Conservation (phyloP, 768 basidiomycete genomes). For the Dendrothele bispora region DNA sequence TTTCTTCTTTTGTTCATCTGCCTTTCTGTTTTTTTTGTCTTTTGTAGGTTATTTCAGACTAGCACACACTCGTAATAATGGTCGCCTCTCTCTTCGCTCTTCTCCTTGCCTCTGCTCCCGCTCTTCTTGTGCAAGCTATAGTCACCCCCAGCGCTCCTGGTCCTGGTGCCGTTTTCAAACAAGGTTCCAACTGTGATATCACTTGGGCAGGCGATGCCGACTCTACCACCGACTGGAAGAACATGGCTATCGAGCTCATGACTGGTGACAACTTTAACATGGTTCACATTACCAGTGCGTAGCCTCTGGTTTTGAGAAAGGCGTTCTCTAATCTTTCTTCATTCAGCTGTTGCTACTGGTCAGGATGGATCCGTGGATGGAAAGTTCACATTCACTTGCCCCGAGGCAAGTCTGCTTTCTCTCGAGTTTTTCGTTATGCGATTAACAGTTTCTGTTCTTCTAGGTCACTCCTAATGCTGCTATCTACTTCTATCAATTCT, state of each 20-base stretch:
- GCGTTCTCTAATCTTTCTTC: background rate
- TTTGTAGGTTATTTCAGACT: background rate
- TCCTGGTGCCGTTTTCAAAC: slow-evolving; percentile 57
- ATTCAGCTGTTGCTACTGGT: slow-evolving; percentile 58
- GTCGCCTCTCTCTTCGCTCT: slow-evolving; percentile 39
- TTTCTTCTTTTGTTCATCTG: background rate
- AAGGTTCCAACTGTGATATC: slow-evolving; percentile 55
- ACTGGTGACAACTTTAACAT: slow-evolving; percentile 72
- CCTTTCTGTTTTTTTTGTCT: background rate
- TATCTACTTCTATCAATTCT: slow-evolving; percentile 84
- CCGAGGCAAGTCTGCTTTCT: slow-evolving; percentile 44
- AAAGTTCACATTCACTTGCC: slow-evolving; percentile 62
- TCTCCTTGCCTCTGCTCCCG: slow-evolving; percentile 31
- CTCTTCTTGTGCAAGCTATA: slow-evolving; percentile 50
- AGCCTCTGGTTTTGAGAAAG: background rate
- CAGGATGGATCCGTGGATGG: slow-evolving; percentile 62
- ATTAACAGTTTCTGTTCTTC: background rate
- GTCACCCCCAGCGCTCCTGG: slow-evolving; percentile 59
- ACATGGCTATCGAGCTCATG: slow-evolving; percentile 79
- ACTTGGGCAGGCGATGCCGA: slow-evolving; percentile 57
- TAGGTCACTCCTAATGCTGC: slow-evolving; percentile 64
- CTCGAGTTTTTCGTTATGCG: background rate
- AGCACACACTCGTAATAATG: slow-evolving; percentile 29
- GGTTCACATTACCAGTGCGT: slow-evolving; percentile 65
- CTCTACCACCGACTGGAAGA: slow-evolving; percentile 60